phyloP scores from a whole-genome alignment of 2,329 filamentous ascomycete species.

The Aspergillus fumigatus region DNA sequence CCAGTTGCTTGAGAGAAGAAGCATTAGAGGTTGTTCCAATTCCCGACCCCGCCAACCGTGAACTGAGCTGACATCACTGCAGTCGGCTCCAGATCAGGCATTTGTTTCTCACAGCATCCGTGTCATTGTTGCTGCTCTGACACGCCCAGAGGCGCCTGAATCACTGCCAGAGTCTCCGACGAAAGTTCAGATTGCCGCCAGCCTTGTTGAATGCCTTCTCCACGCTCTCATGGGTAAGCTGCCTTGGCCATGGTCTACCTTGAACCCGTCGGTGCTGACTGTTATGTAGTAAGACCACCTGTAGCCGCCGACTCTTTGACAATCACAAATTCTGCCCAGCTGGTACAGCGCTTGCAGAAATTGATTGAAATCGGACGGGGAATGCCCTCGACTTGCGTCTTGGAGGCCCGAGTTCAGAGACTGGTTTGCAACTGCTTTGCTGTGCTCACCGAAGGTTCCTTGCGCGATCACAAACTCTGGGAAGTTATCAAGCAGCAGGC shows the following conservation, averaged over 20 bases:
- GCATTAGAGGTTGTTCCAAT: slow-evolving; percentile 29
- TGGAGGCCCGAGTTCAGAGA: slow-evolving; percentile 22
- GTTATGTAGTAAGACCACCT: slow-evolving; percentile 21
- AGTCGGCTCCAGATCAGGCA: slow-evolving; percentile 29
- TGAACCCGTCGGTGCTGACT: slow-evolving; percentile 2
- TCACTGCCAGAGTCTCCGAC: slow-evolving; percentile 42
- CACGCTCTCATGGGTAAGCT: slow-evolving; percentile 51
- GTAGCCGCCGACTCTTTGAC: slow-evolving; percentile 22
- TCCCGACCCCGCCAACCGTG: background rate
- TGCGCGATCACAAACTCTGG: slow-evolving; percentile 47
- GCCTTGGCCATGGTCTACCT: background rate
- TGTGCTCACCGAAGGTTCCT: slow-evolving; percentile 46
- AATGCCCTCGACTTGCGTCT: slow-evolving; percentile 8
- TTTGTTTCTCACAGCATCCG: slow-evolving; percentile 44
- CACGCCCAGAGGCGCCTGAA: slow-evolving; percentile 51
- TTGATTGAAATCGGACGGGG: slow-evolving; percentile 28
- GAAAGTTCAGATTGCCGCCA: slow-evolving; percentile 48
- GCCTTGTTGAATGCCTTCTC: slow-evolving; percentile 55
- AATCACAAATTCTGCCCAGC: slow-evolving; percentile 31
- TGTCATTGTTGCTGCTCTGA: slow-evolving; percentile 58
- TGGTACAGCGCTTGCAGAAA: slow-evolving; percentile 34
- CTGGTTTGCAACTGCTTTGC: slow-evolving; percentile 45
- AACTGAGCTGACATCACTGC: slow-evolving; percentile 14
- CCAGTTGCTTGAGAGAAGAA: slow-evolving; percentile 54
- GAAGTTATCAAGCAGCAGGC: slow-evolving; percentile 35